phyloP scores from a whole-genome alignment of 1,139 yeast genomes.

The Lodderomyces beijingensis region DNA sequence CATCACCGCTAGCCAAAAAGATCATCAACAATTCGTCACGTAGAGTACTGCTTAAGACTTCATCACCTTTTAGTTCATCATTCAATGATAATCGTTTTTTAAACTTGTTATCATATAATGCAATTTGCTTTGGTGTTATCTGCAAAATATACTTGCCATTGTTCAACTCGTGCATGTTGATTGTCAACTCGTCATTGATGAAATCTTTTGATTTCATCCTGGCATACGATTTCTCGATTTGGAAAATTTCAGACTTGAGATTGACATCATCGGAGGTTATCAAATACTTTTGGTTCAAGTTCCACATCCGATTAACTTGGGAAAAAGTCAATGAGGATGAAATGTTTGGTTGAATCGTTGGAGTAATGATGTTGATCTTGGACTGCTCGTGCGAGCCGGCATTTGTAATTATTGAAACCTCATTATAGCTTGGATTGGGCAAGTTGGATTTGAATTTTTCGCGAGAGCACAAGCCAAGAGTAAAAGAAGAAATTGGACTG shows the following conservation, averaged over 20 bases:
- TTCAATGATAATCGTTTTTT: constrained; percentile 34
- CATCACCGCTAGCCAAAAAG: constrained; percentile 55
- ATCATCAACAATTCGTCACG: constrained; percentile 49
- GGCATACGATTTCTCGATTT: constrained; percentile 63
- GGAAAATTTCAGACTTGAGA: constrained; percentile 68
- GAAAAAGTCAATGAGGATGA: constrained; percentile 71
- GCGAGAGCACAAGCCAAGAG: constrained; percentile 59
- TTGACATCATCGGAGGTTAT: constrained; percentile 69
- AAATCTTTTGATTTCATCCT: constrained; percentile 63
- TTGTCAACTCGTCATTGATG: constrained; percentile 58
- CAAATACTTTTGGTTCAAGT: constrained; percentile 52
- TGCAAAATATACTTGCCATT: constrained; percentile 66
- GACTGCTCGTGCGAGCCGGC: constrained; percentile 61
- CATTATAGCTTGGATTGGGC: constrained; percentile 62
- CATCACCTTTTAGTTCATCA: constrained; percentile 40
- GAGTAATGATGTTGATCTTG: constrained; percentile 56
- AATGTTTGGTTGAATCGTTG: constrained; percentile 61
- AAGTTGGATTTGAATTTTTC: constrained; percentile 56
- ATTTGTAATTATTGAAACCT: constrained; percentile 64
- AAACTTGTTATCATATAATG: constrained; percentile 63
- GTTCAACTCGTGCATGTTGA: constrained; percentile 61
- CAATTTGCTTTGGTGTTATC: constrained; percentile 63
- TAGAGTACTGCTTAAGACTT: constrained; percentile 50
- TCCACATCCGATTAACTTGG: constrained; percentile 74
- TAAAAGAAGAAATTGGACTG: constrained; percentile 74